Evolutionary conservation across 306 rosid genomes (phyloP).

Genomic region (Medicago arabica): DNA sequence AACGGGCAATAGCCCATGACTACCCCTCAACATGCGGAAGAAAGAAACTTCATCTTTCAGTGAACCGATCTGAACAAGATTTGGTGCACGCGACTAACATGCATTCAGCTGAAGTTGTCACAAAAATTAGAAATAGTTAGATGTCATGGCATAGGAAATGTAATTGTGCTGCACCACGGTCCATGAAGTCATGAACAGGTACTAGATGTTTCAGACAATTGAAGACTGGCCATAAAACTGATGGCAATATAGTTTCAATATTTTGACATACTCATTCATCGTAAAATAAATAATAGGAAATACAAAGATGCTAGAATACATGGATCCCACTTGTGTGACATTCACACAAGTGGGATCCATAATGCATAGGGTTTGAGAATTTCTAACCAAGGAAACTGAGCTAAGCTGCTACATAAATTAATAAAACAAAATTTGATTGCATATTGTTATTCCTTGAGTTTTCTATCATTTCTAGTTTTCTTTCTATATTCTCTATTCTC

Average conservation of each 20-base stretch:
- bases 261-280: conserved; percentile 22
- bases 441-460: conserved; percentile 50
- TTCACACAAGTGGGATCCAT: neutral
- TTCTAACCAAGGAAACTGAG: conserved; percentile 3
- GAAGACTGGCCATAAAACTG: conserved; percentile 20
- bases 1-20: neutral
- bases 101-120: neutral
- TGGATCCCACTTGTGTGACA: no score
- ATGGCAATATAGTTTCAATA: conserved; percentile 25
- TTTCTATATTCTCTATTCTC: conserved; percentile 81
- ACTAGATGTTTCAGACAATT: neutral
- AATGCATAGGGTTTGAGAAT: neutral
- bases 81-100: neutral
- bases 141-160: neutral
- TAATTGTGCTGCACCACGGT: neutral
- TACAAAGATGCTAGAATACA: neutral
- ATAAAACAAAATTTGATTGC: neutral
- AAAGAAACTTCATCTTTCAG: neutral
- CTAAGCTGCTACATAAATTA: conserved; percentile 31
- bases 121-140: neutral
- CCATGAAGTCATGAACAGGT: neutral
- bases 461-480: conserved; percentile 90
- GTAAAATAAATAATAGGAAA: conserved; percentile 35
- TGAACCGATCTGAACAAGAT: no score
- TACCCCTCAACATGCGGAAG: neutral